Base-by-base conservation (phyloP, 2,329 filamentous ascomycete genomes). In the Cyclaneusma minus region DNA sequence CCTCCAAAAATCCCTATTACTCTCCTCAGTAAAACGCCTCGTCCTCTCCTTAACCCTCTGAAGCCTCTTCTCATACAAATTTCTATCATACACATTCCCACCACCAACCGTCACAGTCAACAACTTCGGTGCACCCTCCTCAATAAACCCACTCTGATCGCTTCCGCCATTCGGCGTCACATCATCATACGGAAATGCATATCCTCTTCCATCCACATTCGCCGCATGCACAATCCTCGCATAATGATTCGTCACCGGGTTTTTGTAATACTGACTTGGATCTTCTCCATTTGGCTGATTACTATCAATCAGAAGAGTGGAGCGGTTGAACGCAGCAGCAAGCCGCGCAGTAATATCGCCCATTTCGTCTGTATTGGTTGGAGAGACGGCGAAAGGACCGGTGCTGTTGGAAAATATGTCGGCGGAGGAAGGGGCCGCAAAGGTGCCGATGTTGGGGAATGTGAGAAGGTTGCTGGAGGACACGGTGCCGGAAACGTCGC, bases 151-250 rank as follows among this genome's bases (percentile, higher is more conserved):
- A 12, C 67, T 68, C 49, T 74, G 69, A 43, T 78, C 69, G 4
- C 47, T 41, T 3, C 60, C 64, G 21, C 53, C 51, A n/a, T 49
- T 50, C 4, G 68, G 55, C 13, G 57, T 58, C 7, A 80, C 75
- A 47, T 80, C 74, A 42, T 80, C 75, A 42, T 79, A 80, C 1
- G 74, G 70, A 38, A 79, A 79, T 1, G 72, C 70, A 50, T 81
- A 81, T 6, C 75, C 74, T 25, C 59, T 57, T 6, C 64, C 56
- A 42, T 71, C 67, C 18, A 68, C 42, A 38, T 65, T 70, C 19
- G 58, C 55, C 32, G 56, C 61, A 48, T 81, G 74, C 32, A 72
- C 64, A 35, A 79, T 62, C 30, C 72, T 58, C 24, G 68, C 54
- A 45, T 75, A 80, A 46, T 80, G 72, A 48, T 80, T 79, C 21